Base-by-base conservation (phyloP, 164 flowering plant genomes). In the Vitis labrusca region DNA sequence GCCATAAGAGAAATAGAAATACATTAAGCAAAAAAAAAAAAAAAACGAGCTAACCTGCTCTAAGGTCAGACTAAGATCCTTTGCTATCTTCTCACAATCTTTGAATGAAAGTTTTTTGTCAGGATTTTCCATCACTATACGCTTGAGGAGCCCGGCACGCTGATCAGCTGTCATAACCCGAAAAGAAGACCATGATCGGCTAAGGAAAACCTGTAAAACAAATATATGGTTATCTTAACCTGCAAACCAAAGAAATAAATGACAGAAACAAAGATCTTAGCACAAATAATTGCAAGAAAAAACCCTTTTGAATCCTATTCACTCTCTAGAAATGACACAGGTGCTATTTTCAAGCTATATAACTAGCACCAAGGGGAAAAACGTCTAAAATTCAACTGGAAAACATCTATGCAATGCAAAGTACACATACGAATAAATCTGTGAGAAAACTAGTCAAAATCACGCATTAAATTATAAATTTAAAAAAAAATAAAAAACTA, bases 101-200 rank as follows among this genome's bases (percentile, higher is more conserved):
- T 72, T 72, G 66, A 77, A 85, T 50, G 95, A 75, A 63, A 94
- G 85, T 69, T 85, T 91, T 73, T 80, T 83, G 59, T 77, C 56
- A n/a, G 73, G 77, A 66, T 77, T 78, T 57, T 84, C 86, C 68
- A 61, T 84, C 62, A 71, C 62, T 23, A 93, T 62, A 63, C 83
- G 88, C 76, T 90, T 87, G 53, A 83, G 76, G 66, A 92, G 90
- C 80, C 85, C 83, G 68, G 85, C 86, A 63, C 98, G 93, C 76
- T 93, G 97, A 29, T 86, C 94, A 67, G 94, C 92, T 58, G 97
- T 82, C 91, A 95, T 90, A 61, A 88, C 87, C 61, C 91, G 89
- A 61, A 73, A 72, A 49, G 97, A 82, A 61, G 93, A 75, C 98
- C 99, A 95, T 48, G 99, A 86, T 12, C 89, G 84, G 29, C 23